phyloP scores from a whole-genome alignment of 305 asterid genomes.

The Fraxinus xanthoxyloides region DNA sequence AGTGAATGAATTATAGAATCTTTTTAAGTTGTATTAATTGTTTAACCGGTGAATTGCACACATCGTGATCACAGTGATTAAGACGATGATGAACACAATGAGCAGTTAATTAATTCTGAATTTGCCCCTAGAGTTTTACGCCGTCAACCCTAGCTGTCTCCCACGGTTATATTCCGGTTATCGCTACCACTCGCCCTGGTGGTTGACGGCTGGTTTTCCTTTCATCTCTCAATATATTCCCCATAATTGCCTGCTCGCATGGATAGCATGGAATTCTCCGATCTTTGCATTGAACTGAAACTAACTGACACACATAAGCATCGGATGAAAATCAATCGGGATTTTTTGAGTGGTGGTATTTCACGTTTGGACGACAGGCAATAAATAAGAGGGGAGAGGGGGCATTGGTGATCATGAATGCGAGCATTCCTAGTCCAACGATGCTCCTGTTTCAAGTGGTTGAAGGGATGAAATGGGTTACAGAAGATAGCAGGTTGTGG shows the following conservation, averaged over 20 bases:
- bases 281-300: not conserved
- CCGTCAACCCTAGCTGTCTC: not conserved
- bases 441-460: not conserved
- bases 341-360: not conserved
- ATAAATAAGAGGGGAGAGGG: not conserved
- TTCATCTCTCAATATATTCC: not conserved
- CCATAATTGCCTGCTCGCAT: not conserved
- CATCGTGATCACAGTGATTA: not conserved
- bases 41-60: not conserved
- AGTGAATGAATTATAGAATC: not conserved
- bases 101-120: not conserved
- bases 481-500: not conserved
- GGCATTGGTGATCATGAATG: not conserved
- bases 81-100: not conserved
- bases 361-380: not conserved
- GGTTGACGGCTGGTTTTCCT: not conserved
- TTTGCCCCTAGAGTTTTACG: not conserved
- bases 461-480: not conserved
- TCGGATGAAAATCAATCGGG: not conserved
- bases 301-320: not conserved
- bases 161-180: not conserved
- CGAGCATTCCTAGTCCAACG: not conserved
- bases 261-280: not conserved
- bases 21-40: not conserved
- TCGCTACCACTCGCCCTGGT: not conserved